A percentile compares a stretch with the other conserved stretches of the same genome.
These are phyloP conservation scores for Phoma sp. DNA, from an alignment of 2,329 filamentous ascomycete species.

Conservation along the genomic window DNA sequence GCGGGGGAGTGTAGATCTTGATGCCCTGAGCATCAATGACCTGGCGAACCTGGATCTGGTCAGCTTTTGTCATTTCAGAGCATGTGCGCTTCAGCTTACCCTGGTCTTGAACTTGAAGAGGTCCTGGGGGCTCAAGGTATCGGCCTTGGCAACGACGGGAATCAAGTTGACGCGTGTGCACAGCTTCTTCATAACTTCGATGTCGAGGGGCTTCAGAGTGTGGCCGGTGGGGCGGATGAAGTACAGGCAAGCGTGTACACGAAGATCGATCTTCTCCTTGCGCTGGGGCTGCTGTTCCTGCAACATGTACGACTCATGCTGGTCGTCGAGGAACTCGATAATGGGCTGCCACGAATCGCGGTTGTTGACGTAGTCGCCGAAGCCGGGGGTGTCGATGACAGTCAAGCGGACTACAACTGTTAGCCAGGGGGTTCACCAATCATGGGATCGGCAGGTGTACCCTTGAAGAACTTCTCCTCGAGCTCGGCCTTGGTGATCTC, in stretches of 20 bases:
- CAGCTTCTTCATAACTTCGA: constrained; percentile 99
- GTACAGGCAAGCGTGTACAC: constrained; percentile 97
- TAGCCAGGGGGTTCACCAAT: constrained; percentile 20
- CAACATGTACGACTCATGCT: constrained; percentile 99
- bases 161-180: constrained; percentile 98
- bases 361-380: constrained; percentile 99
- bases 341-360: constrained; percentile 99
- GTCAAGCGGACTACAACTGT: constrained; percentile 83
- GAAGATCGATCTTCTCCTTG: constrained; percentile 98
- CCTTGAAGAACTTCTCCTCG: constrained; percentile 99
- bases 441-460: constrained; percentile 55
- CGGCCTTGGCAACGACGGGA: constrained; percentile 97
- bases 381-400: constrained; percentile 98
- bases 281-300: constrained; percentile 99
- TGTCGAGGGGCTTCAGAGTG: constrained; percentile 97
- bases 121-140: constrained; percentile 92
- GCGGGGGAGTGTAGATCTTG: constrained; percentile 97
- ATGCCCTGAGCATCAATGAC: constrained; percentile 98
- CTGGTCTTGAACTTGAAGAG: constrained; percentile 93
- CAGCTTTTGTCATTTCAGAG: constrained; percentile 10
- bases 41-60: constrained; percentile 73
- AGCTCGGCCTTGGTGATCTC: constrained; percentile 99
- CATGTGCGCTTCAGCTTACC: constrained; percentile 61
- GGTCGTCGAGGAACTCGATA: constrained; percentile 99
- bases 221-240: constrained; percentile 99